Evolutionary conservation across 495 filamentous ascomycete genomes (phyloP), one percentile per base, ranked within the genome.

Genomic region (Penicillium crystallinum): DNA sequence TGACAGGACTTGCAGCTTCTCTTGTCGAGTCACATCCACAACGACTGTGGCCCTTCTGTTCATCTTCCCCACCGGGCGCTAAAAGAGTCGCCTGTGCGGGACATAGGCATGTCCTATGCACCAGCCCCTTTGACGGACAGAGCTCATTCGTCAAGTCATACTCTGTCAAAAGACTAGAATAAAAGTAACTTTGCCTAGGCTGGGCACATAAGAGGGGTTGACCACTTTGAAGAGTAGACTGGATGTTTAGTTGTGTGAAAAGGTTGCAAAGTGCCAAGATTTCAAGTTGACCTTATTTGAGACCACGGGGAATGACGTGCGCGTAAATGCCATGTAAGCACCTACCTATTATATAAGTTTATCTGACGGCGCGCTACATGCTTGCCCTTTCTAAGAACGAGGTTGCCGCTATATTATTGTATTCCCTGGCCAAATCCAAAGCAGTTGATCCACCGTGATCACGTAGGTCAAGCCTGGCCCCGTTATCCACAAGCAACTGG

Each of bases 401-500:
- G 17, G 5, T 12, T 22, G 31, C 34, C 2, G 34, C 30, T 23
- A 12, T 18, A 12, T 30, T 22, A 25, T 15, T 22, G 15, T 6
- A 9, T 8, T 10, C 25, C 5, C 5, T 21, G 0, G 52, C 52
- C 29, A 38, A 35, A 14, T 55, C 53, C 3, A 55, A 23, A 30
- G 34, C 46, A 1, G 47, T 56, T 11, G 12, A 9, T 2, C 30
- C 49, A 14, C 34, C 11, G 11, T 6, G 0, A 39, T 59, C 53
- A 17, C 27, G 33, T 1, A 50, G 3, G 10, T 56, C 18, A 4
- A 48, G 2, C 39, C 57, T 27, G 10, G 62, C 62, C 0, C 49
- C 55, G 2, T 29, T 41, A 0, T 46, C 15, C 12, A 60, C 3
- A 14, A 66, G 41, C 2, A 57, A 27, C 15, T 45, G 22, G 3